Percentiles rank a stretch among this genome's conserved stretches.
Conservation (phyloP, 1,284 basidiomycete species). For the Melampsora occidentalis region DNA sequence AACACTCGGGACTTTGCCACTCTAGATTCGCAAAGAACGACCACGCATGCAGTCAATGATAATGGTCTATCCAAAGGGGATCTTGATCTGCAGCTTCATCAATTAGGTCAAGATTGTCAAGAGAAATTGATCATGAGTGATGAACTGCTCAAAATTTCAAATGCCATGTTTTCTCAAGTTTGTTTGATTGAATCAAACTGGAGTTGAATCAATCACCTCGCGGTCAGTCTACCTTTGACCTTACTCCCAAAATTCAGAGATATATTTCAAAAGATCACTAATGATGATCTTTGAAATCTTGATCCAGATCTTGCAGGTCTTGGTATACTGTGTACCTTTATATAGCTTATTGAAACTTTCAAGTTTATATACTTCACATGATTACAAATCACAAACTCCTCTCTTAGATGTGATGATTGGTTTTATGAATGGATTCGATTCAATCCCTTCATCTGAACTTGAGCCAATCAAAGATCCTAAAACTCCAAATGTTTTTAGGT, state of each 20-base stretch:
- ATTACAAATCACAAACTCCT: conserved; percentile 63
- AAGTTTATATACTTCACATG: conserved; percentile 59
- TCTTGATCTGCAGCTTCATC: too few species aligned
- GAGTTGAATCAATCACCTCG: too few species aligned
- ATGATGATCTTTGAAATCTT: conserved; percentile 2
- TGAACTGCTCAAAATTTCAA: too few species aligned
- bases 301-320: conserved; percentile 71
- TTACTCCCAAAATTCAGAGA: conserved; percentile 7
- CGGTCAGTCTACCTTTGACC: conserved; percentile 56
- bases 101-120: too few species aligned
- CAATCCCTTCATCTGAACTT: conserved; percentile 9
- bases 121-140: too few species aligned
- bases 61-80: too few species aligned
- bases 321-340: conserved; percentile 85
- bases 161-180: too few species aligned
- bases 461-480: conserved; percentile 1
- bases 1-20: too few species aligned
- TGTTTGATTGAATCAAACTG: too few species aligned
- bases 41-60: too few species aligned
- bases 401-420: conserved; percentile 70
- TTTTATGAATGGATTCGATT: conserved; percentile 44
- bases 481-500: background rate
- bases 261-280: background rate
- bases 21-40: too few species aligned
- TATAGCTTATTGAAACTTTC: conserved; percentile 73